Percentiles rank a stretch among this genome's conserved stretches.
These are phyloP conservation scores for Leccinum aurantiacum DNA, from an alignment of 768 basidiomycete species.

Conservation along the genomic window DNA sequence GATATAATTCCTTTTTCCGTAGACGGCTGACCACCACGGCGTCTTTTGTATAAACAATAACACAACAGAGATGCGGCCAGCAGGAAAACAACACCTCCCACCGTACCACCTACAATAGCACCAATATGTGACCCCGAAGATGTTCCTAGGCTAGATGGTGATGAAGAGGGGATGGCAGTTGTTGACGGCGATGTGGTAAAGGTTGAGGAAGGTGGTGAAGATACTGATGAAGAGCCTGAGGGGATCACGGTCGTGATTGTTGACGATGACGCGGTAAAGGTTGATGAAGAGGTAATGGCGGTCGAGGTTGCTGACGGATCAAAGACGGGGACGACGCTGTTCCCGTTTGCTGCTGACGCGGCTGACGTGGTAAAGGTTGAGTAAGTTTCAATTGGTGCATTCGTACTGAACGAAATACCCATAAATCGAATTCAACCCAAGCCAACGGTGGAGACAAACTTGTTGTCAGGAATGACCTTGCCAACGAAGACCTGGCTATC, in stretches of 20 bases:
- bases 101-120: conserved; percentile 9
- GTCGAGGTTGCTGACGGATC: too few relatives aligned
- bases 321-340: too few relatives aligned
- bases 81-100: conserved; percentile 1
- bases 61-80: not conserved
- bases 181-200: not conserved
- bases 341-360: too few relatives aligned
- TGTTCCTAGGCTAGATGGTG: not conserved
- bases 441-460: not conserved
- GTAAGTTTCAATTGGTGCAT: not conserved
- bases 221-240: too few relatives aligned
- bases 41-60: not conserved
- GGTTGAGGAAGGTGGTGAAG: too few relatives aligned
- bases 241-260: too few relatives aligned
- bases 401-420: conserved; percentile 1
- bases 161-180: not conserved
- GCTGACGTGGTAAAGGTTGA: not conserved
- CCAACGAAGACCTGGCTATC: too few relatives aligned
- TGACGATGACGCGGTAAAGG: too few relatives aligned
- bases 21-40: not conserved
- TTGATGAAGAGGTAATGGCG: too few relatives aligned
- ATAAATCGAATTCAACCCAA: not conserved
- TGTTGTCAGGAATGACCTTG: conserved; percentile 2
- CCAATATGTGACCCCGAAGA: not conserved
- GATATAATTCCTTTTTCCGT: not conserved